Evolutionary conservation across 768 basidiomycete species (phyloP).

Genomic region (Russula sp.): DNA sequence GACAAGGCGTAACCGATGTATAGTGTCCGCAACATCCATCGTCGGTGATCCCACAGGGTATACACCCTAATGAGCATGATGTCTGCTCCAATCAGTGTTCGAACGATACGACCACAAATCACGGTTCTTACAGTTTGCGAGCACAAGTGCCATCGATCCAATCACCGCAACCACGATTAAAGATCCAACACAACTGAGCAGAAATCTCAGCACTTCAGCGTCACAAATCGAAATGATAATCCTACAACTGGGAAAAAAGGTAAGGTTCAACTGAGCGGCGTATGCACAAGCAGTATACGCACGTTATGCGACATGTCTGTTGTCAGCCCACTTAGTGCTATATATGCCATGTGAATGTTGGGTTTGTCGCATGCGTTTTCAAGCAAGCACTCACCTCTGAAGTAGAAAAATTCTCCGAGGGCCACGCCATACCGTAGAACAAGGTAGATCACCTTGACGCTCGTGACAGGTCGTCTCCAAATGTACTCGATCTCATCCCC

Average conservation of each 20-base stretch:
- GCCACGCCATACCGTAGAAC: slow-evolving; percentile 36
- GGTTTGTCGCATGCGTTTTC: not conserved
- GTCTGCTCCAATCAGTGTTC: slow-evolving; percentile 27
- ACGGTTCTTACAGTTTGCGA: slow-evolving; percentile 24
- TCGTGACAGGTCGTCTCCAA: slow-evolving; percentile 33
- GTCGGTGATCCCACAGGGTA: slow-evolving; percentile 33
- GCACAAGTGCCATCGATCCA: slow-evolving; percentile 29
- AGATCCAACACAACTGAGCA: slow-evolving; percentile 6
- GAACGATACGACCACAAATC: slow-evolving; percentile 4
- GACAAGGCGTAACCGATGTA: slow-evolving; percentile 5
- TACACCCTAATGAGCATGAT: slow-evolving; percentile 33
- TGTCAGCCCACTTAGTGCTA: slow-evolving; percentile 8
- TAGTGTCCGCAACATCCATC: slow-evolving; percentile 16
- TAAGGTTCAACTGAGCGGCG: not conserved
- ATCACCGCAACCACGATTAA: slow-evolving; percentile 1
- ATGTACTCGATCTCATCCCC: slow-evolving; percentile 36
- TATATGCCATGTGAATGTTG: not conserved
- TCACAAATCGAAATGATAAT: not conserved
- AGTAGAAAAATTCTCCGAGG: slow-evolving; percentile 23
- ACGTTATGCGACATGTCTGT: slow-evolving; percentile 2
- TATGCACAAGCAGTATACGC: not conserved
- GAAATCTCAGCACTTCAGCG: not conserved
- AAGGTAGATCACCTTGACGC: slow-evolving; percentile 35
- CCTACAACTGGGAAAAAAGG: slow-evolving; percentile 1
- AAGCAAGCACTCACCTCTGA: slow-evolving; percentile 25